Evolutionary conservation across 164 flowering plant species (phyloP), one percentile per base, ranked within the genome.

Genomic region (Brasenia schreberi): DNA sequence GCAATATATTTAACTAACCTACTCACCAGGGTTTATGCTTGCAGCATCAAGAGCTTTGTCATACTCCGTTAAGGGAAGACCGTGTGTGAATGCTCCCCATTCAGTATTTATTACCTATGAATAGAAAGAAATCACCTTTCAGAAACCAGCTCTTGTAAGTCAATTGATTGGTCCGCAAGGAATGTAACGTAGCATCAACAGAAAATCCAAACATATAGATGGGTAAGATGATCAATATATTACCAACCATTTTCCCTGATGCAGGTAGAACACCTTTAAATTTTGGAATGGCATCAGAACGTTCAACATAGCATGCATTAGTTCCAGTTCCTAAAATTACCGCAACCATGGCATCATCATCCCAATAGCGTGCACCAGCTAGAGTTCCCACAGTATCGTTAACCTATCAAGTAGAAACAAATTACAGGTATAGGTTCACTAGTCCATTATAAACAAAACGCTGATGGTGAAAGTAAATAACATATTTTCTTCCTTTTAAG

Each of bases 261-360:
- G 64, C 53, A 17, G 83, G 73, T 33, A 18, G 64, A 0, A 71
- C 72, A 19, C 83, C 76, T 0, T 72, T 69, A 16, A 84, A 71
- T 70, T 90, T 92, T 52, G 86, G 89, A 67, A 90, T 87, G 58
- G 82, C 82, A 76, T 85, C 85, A 52, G 64, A 67, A 27, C 80
- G 75, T 71, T 93, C 90, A 12, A 93, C 81, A 74, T 90, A 93
- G 73, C 92, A 89, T 7, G 98, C 98, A 78, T 93, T 90, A 39
- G 98, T 90, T 75, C 97, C 96, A 27, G 97, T 93, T n/a, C 97
- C 98, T 68, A 93, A 77, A 77, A 93, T 85, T 64, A 90, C 95
- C 65, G 92, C 96, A 73, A 82, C 88, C 88, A 86, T 79, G 19
- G 83, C 94, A 78, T 93, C 92, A 16, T 87, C 77, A 67, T 93